Evolutionary conservation across 2,329 filamentous ascomycete genomes (phyloP).

Genomic region (Tolypocladium ophioglossoides): DNA sequence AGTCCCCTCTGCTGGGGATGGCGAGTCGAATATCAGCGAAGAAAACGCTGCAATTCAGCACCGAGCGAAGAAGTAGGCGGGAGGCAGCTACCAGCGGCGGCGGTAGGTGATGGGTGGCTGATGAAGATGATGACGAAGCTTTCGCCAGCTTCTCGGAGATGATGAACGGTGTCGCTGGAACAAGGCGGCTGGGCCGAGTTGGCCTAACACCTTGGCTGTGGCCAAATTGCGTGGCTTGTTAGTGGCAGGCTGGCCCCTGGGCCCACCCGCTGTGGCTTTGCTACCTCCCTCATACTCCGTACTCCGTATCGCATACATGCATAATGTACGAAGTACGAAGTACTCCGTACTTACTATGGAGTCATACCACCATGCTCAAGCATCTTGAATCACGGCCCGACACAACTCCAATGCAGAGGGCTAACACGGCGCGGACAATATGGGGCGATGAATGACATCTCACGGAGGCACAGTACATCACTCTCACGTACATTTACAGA

Average conservation of each 20-base stretch:
- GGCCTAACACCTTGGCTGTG: neutral
- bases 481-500: neutral
- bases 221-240: slow-evolving; percentile 8
- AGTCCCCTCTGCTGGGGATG: neutral
- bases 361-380: too few species aligned
- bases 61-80: neutral
- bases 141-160: slow-evolving; percentile 4
- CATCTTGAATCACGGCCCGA: too few species aligned
- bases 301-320: neutral
- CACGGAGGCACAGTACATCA: neutral
- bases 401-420: neutral
- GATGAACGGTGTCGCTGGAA: slow-evolving; percentile 4
- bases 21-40: neutral
- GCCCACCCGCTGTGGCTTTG: slow-evolving; percentile 3
- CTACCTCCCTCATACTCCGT: too few species aligned
- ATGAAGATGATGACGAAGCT: slow-evolving; percentile 7
- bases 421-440: neutral
- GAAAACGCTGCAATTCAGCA: slow-evolving; percentile 3
- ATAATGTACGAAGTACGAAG: neutral
- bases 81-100: neutral
- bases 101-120: neutral
- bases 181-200: neutral
- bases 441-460: neutral
- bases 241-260: neutral
- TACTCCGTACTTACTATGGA: too few species aligned